phyloP scores from a whole-genome alignment of 257 asterid species.

The Solanum ossicruentum region DNA sequence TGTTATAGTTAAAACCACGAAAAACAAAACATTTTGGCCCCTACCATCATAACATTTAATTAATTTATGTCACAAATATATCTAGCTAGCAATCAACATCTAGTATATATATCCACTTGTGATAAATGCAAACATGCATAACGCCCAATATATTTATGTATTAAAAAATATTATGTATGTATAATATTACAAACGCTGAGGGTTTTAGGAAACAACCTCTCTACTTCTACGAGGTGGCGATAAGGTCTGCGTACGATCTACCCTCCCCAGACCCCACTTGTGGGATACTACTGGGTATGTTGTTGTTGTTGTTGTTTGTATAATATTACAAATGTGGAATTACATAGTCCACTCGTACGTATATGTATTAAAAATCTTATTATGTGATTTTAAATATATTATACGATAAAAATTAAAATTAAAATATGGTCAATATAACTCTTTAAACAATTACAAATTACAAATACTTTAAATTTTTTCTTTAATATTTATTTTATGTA shows the following conservation, averaged over 20 bases:
- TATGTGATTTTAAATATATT: neutral
- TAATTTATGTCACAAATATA: neutral
- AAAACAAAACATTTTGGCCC: neutral
- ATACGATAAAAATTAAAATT: neutral
- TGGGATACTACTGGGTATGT: too few relatives aligned
- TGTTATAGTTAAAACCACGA: neutral
- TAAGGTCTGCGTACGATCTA: too few relatives aligned
- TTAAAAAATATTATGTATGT: neutral
- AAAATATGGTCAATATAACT: too few relatives aligned
- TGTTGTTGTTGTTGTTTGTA: too few relatives aligned
- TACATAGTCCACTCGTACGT: neutral
- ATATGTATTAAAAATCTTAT: neutral
- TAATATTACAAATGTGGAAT: neutral
- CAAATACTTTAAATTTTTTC: neutral
- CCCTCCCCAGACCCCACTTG: too few relatives aligned
- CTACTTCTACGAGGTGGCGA: too few relatives aligned
- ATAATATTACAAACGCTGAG: neutral
- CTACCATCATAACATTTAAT: neutral
- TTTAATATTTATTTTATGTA: neutral
- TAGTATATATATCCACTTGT: neutral
- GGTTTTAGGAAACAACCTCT: too few relatives aligned
- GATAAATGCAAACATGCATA: neutral
- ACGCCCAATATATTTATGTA: neutral
- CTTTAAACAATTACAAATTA: neutral
- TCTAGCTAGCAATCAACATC: neutral